Conservation (phyloP, 805 yeast genomes). For the Candida namnaoensis region DNA sequence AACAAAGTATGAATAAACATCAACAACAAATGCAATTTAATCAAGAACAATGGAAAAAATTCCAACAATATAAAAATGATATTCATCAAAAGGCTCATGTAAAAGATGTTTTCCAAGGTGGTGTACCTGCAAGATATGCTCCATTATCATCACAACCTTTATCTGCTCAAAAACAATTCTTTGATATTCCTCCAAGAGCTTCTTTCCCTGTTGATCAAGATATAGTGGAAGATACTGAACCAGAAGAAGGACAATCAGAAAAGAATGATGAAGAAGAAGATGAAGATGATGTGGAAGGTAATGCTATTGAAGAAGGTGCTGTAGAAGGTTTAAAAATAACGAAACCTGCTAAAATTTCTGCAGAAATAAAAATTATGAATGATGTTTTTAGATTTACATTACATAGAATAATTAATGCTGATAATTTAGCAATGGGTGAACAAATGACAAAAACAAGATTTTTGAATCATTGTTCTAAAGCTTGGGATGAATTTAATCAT, state of each 20-base stretch:
- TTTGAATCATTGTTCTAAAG: constrained; percentile 23
- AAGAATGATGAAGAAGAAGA: constrained; percentile 9
- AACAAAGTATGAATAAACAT: constrained; percentile 13
- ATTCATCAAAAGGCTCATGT: constrained; percentile 18
- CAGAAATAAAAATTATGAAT: constrained; percentile 11
- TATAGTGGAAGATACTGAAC: not conserved
- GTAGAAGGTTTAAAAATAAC: constrained; percentile 9
- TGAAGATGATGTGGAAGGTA: constrained; percentile 17
- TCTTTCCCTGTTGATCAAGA: not conserved
- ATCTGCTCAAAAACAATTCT: constrained; percentile 35
- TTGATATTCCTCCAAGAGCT: constrained; percentile 15
- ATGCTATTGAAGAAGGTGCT: constrained; percentile 29
- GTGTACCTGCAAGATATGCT: constrained; percentile 31
- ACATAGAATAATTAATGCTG: constrained; percentile 4
- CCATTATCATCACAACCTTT: constrained; percentile 44
- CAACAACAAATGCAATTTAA: constrained; percentile 17
- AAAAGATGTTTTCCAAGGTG: constrained; percentile 41
- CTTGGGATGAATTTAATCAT: constrained; percentile 22
- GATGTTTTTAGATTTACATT: constrained; percentile 15
- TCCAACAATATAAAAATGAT: constrained; percentile 12
- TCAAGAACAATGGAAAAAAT: constrained; percentile 18
- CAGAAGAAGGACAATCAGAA: constrained; percentile 4
- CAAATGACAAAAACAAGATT: constrained; percentile 18
- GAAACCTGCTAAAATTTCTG: constrained; percentile 5
- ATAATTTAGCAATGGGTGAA: not conserved